These are phyloP conservation scores for Nematodospora valgi DNA, from an alignment of 805 yeast species.

Conservation along the genomic window DNA sequence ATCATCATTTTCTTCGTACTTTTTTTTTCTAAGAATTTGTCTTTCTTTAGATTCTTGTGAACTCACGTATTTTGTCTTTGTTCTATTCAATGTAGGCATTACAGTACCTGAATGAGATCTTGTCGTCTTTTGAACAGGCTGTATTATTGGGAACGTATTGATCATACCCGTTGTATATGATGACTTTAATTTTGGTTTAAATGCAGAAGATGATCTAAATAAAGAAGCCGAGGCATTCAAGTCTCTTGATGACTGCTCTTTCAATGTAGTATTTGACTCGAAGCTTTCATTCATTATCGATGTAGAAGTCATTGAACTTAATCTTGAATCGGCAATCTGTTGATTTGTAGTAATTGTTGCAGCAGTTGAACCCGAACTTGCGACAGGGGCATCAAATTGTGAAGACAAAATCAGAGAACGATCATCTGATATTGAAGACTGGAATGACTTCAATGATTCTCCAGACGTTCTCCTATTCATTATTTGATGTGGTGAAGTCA, in stretches of 20 bases:
- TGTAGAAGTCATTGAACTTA: constrained; percentile 32
- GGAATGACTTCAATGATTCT: constrained; percentile 30
- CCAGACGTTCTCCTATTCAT: constrained; percentile 27
- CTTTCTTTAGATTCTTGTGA: constrained; percentile 38
- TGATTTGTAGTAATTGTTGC: not conserved
- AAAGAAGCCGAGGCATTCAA: constrained; percentile 1
- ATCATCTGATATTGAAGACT: constrained; percentile 32
- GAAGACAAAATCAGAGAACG: constrained; percentile 27
- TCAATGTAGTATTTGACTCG: constrained; percentile 4
- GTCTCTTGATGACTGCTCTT: not conserved
- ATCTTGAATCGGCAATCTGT: constrained; percentile 25
- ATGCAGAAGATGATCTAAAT: not conserved
- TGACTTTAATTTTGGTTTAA: constrained; percentile 10
- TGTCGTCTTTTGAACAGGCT: constrained; percentile 4
- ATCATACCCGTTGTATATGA: constrained; percentile 12
- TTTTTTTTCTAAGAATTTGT: constrained; percentile 33
- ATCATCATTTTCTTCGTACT: constrained; percentile 39
- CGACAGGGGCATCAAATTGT: constrained; percentile 25
- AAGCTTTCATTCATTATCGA: constrained; percentile 5
- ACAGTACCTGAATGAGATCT: constrained; percentile 12
- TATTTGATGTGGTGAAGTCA: not conserved
- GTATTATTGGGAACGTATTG: not conserved
- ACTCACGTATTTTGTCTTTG: constrained; percentile 33
- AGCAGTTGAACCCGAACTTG: not conserved
- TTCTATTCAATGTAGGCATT: constrained; percentile 23